Evolutionary conservation across 202 grass and related monocot species (phyloP), one percentile per base, ranked within the genome.

Genomic region (Carex arenaria): DNA sequence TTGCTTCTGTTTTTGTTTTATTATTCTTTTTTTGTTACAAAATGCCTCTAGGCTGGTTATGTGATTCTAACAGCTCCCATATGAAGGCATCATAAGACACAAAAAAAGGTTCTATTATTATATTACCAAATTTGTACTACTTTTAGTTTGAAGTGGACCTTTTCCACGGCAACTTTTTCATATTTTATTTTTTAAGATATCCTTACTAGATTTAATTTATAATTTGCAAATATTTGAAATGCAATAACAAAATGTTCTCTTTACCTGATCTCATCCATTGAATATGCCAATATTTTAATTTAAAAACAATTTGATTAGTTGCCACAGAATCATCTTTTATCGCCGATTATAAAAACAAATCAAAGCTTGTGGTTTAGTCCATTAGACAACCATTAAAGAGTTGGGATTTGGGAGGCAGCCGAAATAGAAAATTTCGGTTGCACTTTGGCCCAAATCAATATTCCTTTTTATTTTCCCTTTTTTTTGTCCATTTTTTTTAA

Each of bases 21-120:
- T 20, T 20, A 20, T 70, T 36, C 34, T 42, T 6, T 40, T 40
- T 49, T 72, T 8, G 42, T 4, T 49, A 40, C 14, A 47, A 72
- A 72, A 47, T 45, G 36, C n/a, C n/a, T 19, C 45, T 2, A 47
- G 38, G 26, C 26, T 17, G 72, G 3, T 59, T 59, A 7, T 6
- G 26, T 3, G 23, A 69, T 31, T 55, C 23, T 56, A 76, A 76
- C 72, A 76, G 47, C 72, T 76, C 51, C 49, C 47, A 76, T 55
- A 76, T 34, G 72, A 76, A 76, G 51, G 49, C 49, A 76, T 76
- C 47, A 76, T 76, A 30, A 47, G 28, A n/a, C 23, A 55, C 72
- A 30, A 34, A 56, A 75, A 76, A 18, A 14, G 17, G 31, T 67
- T 32, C 1, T 17, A 67, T n/a, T 67, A 67, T 67, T 67, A 67